These are phyloP conservation scores for Rostrohypoxylon terebratum DNA, from an alignment of 495 filamentous ascomycete genomes.

Conservation along the genomic window DNA sequence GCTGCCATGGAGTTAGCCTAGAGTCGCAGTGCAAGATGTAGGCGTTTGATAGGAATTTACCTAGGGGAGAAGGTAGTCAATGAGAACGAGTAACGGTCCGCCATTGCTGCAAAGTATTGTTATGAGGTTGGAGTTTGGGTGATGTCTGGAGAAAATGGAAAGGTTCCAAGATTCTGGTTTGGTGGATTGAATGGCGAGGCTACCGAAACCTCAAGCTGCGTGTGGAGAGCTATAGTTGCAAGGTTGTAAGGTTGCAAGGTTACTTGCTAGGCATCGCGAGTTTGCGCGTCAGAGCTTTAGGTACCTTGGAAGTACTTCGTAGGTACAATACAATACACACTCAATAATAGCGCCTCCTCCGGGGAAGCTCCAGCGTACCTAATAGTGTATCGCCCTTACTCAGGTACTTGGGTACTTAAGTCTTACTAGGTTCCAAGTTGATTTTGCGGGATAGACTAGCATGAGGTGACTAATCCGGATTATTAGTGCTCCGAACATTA, in stretches of 20 bases:
- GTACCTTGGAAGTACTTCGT: too few relatives aligned
- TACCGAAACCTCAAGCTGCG: slow-evolving; percentile 40
- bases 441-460: too few relatives aligned
- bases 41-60: slow-evolving; percentile 65
- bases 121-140: slow-evolving; percentile 15
- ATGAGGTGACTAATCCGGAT: slow-evolving; percentile 7
- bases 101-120: slow-evolving; percentile 70
- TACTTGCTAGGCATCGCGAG: slow-evolving; percentile 47
- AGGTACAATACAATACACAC: slow-evolving; percentile 15
- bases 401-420: slow-evolving; percentile 10
- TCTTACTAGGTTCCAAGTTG: too few relatives aligned
- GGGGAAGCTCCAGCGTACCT: slow-evolving; percentile 9
- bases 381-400: not conserved
- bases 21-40: slow-evolving; percentile 24
- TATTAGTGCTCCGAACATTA: slow-evolving; percentile 1
- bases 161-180: slow-evolving; percentile 16
- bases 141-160: slow-evolving; percentile 2
- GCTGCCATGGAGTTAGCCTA: slow-evolving; percentile 69
- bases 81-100: slow-evolving; percentile 99
- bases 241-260: not conserved
- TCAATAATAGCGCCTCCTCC: not conserved
- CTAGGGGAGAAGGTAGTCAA: slow-evolving; percentile 99
- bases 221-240: slow-evolving; percentile 41
- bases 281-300: slow-evolving; percentile 48
- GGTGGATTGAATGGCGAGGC: slow-evolving; percentile 38